Evolutionary conservation across 441 rosid genomes (phyloP).

Genomic region (Codiaeum variegatum): DNA sequence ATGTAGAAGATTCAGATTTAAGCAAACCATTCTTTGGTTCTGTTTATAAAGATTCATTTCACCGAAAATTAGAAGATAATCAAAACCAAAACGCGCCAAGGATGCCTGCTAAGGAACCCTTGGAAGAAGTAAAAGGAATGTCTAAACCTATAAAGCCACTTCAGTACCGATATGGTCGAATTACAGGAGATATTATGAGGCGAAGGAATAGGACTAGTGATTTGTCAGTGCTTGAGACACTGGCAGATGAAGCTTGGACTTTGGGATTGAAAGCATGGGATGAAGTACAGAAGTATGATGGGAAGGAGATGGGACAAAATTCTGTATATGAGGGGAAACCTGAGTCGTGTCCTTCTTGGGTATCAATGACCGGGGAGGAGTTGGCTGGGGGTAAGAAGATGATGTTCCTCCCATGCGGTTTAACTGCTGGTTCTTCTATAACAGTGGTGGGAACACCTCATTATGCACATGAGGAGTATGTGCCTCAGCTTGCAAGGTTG

Average conservation of each 20-base stretch:
- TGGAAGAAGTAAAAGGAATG: conserved; percentile 36
- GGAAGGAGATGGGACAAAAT: conserved; percentile 35
- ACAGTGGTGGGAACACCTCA: conserved; percentile 86
- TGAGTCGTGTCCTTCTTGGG: conserved; percentile 77
- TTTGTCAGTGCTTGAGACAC: conserved; percentile 60
- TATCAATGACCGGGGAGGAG: conserved; percentile 63
- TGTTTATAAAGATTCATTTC: conserved; percentile 60
- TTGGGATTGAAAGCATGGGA: conserved; percentile 89
- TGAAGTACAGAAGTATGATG: conserved; percentile 57
- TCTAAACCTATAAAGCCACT: conserved; percentile 49
- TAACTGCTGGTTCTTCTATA: conserved; percentile 86
- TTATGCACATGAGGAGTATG: conserved; percentile 68
- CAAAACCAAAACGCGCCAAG: conserved; percentile 45
- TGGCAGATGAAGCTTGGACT: conserved; percentile 94
- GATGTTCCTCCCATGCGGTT: conserved; percentile 95
- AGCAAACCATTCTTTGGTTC: conserved; percentile 50
- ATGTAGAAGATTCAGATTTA: conserved; percentile 45
- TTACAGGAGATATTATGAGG: conserved; percentile 67
- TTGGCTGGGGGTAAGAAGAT: conserved; percentile 50
- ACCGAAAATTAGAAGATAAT: conserved; percentile 62
- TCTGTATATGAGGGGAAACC: conserved; percentile 42
- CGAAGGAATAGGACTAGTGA: conserved; percentile 60
- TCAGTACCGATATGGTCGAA: conserved; percentile 61
- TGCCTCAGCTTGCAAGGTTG: conserved; percentile 59
- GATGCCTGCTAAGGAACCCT: conserved; percentile 46